Evolutionary conservation across 768 basidiomycete genomes (phyloP).

Genomic region (Lactarius sp.): DNA sequence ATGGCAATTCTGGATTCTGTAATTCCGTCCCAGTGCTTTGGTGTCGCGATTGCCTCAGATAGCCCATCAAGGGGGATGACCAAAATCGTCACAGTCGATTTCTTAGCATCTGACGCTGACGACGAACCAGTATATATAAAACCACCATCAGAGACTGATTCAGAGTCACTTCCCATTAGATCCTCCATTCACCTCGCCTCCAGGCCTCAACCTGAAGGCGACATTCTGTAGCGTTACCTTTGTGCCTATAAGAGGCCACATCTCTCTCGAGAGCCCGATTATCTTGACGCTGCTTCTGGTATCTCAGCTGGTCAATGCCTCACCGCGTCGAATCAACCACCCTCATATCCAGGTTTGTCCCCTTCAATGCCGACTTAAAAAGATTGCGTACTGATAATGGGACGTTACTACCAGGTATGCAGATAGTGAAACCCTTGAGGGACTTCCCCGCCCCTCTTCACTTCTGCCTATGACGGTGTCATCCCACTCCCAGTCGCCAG

Average conservation of each 20-base stretch:
- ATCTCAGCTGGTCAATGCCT: neutral
- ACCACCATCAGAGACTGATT: slow-evolving; percentile 7
- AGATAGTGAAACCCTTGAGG: neutral
- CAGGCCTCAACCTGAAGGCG: neutral
- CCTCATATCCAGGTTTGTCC: slow-evolving; percentile 7
- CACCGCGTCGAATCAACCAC: neutral
- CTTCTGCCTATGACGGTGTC: neutral
- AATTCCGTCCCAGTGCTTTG: neutral
- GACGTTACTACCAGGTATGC: neutral
- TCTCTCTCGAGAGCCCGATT: neutral
- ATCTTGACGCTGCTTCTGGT: neutral
- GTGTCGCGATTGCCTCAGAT: neutral
- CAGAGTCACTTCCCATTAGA: neutral
- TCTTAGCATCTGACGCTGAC: neutral
- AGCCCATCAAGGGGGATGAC: slow-evolving; percentile 1
- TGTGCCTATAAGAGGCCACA: neutral
- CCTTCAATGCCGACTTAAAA: neutral
- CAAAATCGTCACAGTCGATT: neutral
- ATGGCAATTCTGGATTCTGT: neutral
- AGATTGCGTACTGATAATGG: neutral
- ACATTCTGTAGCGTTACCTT: neutral
- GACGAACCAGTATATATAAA: slow-evolving; percentile 5
- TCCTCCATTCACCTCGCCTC: neutral
- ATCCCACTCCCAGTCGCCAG: slow-evolving; percentile 1
- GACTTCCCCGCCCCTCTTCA: neutral